Base-by-base conservation (phyloP, 148 eudicot genomes). In the Mesembryanthemum crystallinum region DNA sequence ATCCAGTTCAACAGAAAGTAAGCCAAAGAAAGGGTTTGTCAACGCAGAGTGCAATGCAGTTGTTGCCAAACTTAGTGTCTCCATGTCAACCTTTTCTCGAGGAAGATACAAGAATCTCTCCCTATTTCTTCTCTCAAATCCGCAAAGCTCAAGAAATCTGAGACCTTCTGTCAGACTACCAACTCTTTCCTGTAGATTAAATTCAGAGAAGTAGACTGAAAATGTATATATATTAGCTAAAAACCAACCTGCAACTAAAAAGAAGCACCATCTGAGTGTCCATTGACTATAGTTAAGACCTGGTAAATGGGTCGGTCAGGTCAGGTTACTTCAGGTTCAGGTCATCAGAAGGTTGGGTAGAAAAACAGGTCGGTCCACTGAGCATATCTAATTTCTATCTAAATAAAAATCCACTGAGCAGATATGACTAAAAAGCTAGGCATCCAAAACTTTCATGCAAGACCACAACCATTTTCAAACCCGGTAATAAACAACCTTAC, bases 91-190 rank as follows among this genome's bases (percentile, higher is more conserved):
- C 74, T 83, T 94, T 30, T 87, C 87, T 35, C 85, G 77, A 8
- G 88, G 86, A 35, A 94, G 85, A 58, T 82, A 75, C 78, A 94
- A 71, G 79, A 90, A 90, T 62, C 86, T 80, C 43, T 81, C 88
- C 24, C 61, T 81, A 14, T 82, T 84, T 5, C 54, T 80, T 82
- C 51, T 87, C 80, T 94, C 88, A 79, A 94, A 94, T 64, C 98
- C 98, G 69, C 98, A 91, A 2, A 90, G 87, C 74, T 94, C 95
- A 55, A 94, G 95, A 85, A 91, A 91, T 75, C 80, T 71, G 37
- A 85, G 39, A 21, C 88, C 93, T 80, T 86, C 92, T 62, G 78
- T 77, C 71, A 90, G 82, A 64, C 70, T 82, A 39, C 95, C 93
- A 17, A 91, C 87, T 82, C 92, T 82, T 18, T 84, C 91, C 98